Conservation (phyloP, 345 rosid species). For the Hypericum androsaemum region DNA sequence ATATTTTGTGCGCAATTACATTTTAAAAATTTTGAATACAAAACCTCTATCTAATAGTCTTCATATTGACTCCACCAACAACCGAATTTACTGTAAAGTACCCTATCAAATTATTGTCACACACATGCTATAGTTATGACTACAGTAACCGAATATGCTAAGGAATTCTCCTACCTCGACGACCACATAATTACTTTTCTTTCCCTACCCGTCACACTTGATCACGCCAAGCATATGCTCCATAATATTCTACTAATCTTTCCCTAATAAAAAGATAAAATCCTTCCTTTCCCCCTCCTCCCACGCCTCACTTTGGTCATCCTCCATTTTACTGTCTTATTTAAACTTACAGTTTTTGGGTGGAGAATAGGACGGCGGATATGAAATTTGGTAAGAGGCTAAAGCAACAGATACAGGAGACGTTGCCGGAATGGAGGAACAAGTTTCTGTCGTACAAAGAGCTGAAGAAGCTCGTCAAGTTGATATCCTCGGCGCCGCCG, state of each 20-base stretch:
- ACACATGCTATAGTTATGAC: slow-evolving; percentile 4
- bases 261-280: slow-evolving; percentile 10
- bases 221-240: slow-evolving; percentile 67
- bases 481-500: slow-evolving; percentile 32
- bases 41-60: too few relatives aligned
- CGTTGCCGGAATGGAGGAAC: slow-evolving; percentile 74
- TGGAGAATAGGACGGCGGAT: neutral
- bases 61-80: neutral
- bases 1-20: too few relatives aligned
- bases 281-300: neutral
- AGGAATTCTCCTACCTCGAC: slow-evolving; percentile 30
- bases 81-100: neutral
- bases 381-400: slow-evolving; percentile 92
- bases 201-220: slow-evolving; percentile 23
- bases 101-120: neutral
- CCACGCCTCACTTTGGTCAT: neutral
- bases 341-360: neutral
- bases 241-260: slow-evolving; percentile 33
- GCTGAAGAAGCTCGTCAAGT: slow-evolving; percentile 59
- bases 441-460: slow-evolving; percentile 65
- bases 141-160: slow-evolving; percentile 46
- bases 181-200: slow-evolving; percentile 25
- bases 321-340: neutral
- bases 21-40: too few relatives aligned
- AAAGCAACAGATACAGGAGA: slow-evolving; percentile 64